phyloP scores from a whole-genome alignment of 2,329 filamentous ascomycete genomes.

The Monosporascus sp. region DNA sequence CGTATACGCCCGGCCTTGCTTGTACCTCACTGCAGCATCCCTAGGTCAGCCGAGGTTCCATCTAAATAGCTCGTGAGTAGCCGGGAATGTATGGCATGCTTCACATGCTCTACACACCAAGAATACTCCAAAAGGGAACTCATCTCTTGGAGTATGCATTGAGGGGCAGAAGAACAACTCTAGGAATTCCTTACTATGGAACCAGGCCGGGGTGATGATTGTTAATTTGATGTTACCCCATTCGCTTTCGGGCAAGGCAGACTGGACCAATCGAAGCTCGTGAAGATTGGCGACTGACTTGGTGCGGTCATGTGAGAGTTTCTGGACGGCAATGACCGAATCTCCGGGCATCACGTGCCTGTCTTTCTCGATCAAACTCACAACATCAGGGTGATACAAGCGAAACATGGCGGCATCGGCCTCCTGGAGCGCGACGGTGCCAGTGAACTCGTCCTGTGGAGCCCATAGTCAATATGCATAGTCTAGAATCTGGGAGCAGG shows the following conservation, averaged over 20 bases:
- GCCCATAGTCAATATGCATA: background rate
- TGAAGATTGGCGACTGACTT: slow-evolving; percentile 43
- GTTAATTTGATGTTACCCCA: slow-evolving; percentile 50
- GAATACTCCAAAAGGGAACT: too few species aligned
- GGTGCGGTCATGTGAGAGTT: slow-evolving; percentile 37
- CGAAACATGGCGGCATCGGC: slow-evolving; percentile 47
- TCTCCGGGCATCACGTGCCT: slow-evolving; percentile 52
- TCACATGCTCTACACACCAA: too few species aligned
- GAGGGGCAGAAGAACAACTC: too few species aligned
- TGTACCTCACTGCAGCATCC: slow-evolving; percentile 34
- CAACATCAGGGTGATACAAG: slow-evolving; percentile 50
- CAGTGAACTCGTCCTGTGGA: slow-evolving; percentile 40
- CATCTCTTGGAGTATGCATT: too few species aligned
- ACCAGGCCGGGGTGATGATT: slow-evolving; percentile 49
- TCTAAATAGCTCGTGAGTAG: too few species aligned
- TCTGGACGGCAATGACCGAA: slow-evolving; percentile 45
- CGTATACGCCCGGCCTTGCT: slow-evolving; percentile 50
- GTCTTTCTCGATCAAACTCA: slow-evolving; percentile 46
- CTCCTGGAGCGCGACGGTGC: slow-evolving; percentile 42
- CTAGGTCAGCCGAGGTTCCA: too few species aligned
- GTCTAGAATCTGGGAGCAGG: background rate
- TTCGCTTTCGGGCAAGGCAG: slow-evolving; percentile 37
- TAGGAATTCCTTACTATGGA: slow-evolving; percentile 35
- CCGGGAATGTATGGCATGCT: too few species aligned
- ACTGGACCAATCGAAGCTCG: slow-evolving; percentile 43